These are phyloP conservation scores for Brettanomyces sp. DNA, from an alignment of 805 yeast genomes.

Conservation along the genomic window DNA sequence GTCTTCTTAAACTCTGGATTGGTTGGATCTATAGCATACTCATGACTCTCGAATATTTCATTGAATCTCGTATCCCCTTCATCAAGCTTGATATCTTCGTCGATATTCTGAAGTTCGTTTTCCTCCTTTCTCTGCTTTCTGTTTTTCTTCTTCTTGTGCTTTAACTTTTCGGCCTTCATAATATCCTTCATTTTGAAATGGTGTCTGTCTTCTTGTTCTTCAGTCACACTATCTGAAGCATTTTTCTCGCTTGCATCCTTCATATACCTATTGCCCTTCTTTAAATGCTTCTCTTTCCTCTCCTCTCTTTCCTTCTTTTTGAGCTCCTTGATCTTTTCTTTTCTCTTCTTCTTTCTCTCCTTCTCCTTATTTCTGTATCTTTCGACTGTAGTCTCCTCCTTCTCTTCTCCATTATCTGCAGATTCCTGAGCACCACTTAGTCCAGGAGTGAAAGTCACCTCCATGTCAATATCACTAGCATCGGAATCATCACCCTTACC, in stretches of 20 bases:
- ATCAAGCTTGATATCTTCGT: conserved; percentile 48
- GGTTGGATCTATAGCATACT: conserved; percentile 90
- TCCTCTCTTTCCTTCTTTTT: conserved; percentile 43
- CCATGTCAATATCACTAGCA: conserved; percentile 65
- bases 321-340: conserved; percentile 61
- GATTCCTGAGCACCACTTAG: conserved; percentile 30
- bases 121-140: neutral
- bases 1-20: conserved; percentile 86
- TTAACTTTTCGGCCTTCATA: conserved; percentile 51
- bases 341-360: conserved; percentile 81
- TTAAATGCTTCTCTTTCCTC: conserved; percentile 11
- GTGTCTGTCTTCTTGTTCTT: conserved; percentile 37
- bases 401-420: conserved; percentile 20
- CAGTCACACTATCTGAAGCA: conserved; percentile 58
- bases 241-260: conserved; percentile 45
- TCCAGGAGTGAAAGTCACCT: conserved; percentile 91
- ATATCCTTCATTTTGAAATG: conserved; percentile 79
- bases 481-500: conserved; percentile 9
- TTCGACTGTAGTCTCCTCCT: conserved; percentile 67
- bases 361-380: conserved; percentile 80
- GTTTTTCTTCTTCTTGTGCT: conserved; percentile 24
- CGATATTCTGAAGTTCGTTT: neutral
- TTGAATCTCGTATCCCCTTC: conserved; percentile 78
- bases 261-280: conserved; percentile 18
- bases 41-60: conserved; percentile 76